Percentiles rank a stretch among this genome's conserved stretches.
These are phyloP conservation scores for Chalaropsis thielavioides DNA, from an alignment of 2,329 filamentous ascomycete genomes.

Conservation along the genomic window DNA sequence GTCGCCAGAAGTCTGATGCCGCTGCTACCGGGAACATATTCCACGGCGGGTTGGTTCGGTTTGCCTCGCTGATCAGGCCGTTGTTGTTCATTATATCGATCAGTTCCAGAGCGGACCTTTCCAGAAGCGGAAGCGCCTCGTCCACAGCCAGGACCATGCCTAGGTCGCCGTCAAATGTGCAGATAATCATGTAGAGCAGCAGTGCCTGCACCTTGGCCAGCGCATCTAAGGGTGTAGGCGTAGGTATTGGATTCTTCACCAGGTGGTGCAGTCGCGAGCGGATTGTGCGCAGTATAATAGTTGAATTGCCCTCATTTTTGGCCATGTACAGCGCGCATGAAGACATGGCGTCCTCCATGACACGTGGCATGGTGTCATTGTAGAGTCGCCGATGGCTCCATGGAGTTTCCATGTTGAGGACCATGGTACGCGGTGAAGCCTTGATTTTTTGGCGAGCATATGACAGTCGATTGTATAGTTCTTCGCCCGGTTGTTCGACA, in stretches of 20 bases:
- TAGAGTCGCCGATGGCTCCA: conserved; percentile 42
- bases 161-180: conserved; percentile 32
- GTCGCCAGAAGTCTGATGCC: conserved; percentile 33
- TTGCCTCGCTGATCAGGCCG: neutral
- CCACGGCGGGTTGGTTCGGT: neutral
- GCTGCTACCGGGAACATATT: conserved; percentile 27
- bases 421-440: conserved; percentile 34
- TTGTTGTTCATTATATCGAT: neutral
- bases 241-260: conserved; percentile 21
- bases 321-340: conserved; percentile 39
- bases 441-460: conserved; percentile 39
- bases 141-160: conserved; percentile 24
- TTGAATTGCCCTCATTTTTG: conserved; percentile 34
- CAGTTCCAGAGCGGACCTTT: neutral
- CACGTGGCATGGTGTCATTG: conserved; percentile 34
- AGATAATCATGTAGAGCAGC: conserved; percentile 33
- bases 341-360: conserved; percentile 38
- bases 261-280: conserved; percentile 32
- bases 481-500: conserved; percentile 20
- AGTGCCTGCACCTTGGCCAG: conserved; percentile 31
- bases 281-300: conserved; percentile 36
- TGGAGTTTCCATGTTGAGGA: conserved; percentile 34
- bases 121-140: conserved; percentile 20
- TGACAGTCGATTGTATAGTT: conserved; percentile 25
- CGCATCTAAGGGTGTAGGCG: conserved; percentile 22